Evolutionary conservation across 164 flowering plant genomes (phyloP).

Genomic region (Sextonia rubra): DNA sequence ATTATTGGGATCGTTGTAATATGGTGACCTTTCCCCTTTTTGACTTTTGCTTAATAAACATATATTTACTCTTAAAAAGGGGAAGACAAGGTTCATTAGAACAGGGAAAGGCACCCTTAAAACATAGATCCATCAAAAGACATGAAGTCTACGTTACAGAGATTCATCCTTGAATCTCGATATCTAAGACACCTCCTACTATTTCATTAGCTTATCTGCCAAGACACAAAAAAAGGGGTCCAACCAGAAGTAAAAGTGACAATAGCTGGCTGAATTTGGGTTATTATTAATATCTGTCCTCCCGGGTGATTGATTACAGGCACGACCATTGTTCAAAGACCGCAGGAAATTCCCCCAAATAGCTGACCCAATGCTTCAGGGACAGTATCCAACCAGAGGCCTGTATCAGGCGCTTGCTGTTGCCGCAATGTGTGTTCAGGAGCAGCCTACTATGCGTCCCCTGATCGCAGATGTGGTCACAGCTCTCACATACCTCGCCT

Average conservation of each 20-base stretch:
- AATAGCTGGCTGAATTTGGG: not conserved
- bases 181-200: no score
- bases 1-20: not conserved
- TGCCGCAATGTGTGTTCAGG: slow-evolving; percentile 94
- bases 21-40: no score
- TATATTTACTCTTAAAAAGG: no score
- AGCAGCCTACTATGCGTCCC: slow-evolving; percentile 84
- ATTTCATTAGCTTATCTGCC: no score
- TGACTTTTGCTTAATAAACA: no score
- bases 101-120: not conserved
- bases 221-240: not conserved
- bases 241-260: not conserved
- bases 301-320: slow-evolving; percentile 38
- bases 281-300: not conserved
- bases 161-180: not conserved
- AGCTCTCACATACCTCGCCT: slow-evolving; percentile 69
- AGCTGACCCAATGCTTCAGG: slow-evolving; percentile 77
- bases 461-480: slow-evolving; percentile 85
- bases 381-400: slow-evolving; percentile 71
- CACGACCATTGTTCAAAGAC: slow-evolving; percentile 79
- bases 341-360: slow-evolving; percentile 64
- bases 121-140: not conserved
- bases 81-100: no score
- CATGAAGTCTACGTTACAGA: not conserved
- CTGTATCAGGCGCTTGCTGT: slow-evolving; percentile 88